A percentile compares a stretch with the other conserved stretches of the same genome.
These are phyloP conservation scores for Nitzschia palea DNA, from an alignment of 108 stramenopile species.

Conservation along the genomic window DNA sequence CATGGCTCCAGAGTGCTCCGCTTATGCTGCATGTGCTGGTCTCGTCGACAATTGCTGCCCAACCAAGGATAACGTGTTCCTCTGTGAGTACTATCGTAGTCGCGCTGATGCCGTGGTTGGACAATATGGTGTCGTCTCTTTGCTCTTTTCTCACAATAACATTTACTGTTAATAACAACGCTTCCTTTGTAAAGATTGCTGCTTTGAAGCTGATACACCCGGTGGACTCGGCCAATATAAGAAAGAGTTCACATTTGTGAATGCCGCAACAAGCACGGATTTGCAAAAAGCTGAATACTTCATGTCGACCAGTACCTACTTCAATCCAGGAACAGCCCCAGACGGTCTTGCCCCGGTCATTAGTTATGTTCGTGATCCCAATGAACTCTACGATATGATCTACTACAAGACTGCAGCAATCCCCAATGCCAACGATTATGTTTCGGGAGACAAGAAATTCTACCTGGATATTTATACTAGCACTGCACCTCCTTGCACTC, in stretches of 20 bases:
- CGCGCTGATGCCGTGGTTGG: neutral
- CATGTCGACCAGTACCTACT: slow-evolving; percentile 2
- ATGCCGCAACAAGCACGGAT: neutral
- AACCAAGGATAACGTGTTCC: neutral
- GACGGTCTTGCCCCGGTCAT: slow-evolving; percentile 3
- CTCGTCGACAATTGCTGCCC: slow-evolving; percentile 14
- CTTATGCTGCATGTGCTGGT: neutral
- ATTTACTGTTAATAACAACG: neutral
- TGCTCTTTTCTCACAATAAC: neutral
- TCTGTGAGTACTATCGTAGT: slow-evolving; percentile 3
- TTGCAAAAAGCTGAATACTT: neutral
- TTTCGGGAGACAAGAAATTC: neutral
- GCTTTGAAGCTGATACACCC: slow-evolving; percentile 9
- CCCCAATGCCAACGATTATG: slow-evolving; percentile 6
- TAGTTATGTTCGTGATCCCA: neutral
- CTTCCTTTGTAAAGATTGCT: slow-evolving; percentile 8
- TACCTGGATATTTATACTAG: slow-evolving; percentile 7
- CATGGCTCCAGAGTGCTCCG: neutral
- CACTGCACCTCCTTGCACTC: slow-evolving; percentile 24
- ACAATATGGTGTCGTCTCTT: neutral
- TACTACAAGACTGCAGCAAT: slow-evolving; percentile 6
- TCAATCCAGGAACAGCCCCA: neutral
- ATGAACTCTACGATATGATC: slow-evolving; percentile 14
- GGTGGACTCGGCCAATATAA: neutral
- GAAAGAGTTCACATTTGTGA: slow-evolving; percentile 1